phyloP scores from a whole-genome alignment of 2,329 filamentous ascomycete genomes.

The Epichloe coenophiala region DNA sequence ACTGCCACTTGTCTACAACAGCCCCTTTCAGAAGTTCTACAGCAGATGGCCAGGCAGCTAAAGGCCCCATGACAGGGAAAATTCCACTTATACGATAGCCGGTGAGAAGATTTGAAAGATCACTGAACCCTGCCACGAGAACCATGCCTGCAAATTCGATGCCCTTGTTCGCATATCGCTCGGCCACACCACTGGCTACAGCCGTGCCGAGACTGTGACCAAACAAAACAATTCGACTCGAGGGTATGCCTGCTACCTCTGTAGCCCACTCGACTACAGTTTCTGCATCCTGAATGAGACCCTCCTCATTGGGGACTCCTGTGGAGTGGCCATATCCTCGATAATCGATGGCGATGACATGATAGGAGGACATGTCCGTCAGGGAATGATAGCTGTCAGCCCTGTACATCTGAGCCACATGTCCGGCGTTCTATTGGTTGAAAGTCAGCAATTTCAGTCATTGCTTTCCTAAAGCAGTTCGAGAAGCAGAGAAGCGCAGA shows the following conservation, averaged over 20 bases:
- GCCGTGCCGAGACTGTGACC: conserved; percentile 86
- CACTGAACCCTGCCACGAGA: conserved; percentile 68
- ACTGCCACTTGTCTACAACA: conserved; percentile 74
- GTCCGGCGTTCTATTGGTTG: conserved; percentile 59
- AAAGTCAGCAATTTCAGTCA: conserved; percentile 17
- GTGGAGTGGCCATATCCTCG: conserved; percentile 75
- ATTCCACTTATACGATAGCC: conserved; percentile 69
- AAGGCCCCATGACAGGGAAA: conserved; percentile 65
- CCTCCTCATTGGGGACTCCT: conserved; percentile 66
- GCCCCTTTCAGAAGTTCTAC: conserved; percentile 45
- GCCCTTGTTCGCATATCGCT: conserved; percentile 48
- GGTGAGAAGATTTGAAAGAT: conserved; percentile 57
- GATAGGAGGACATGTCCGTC: conserved; percentile 58
- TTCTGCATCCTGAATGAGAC: conserved; percentile 67
- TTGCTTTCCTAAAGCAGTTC: neutral
- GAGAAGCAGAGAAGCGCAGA: no score
- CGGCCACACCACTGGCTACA: conserved; percentile 60
- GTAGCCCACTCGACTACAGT: conserved; percentile 62
- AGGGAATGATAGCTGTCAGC: conserved; percentile 67
- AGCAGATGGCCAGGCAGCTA: conserved; percentile 52
- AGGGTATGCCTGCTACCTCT: conserved; percentile 46
- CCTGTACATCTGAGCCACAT: conserved; percentile 65
- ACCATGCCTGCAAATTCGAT: conserved; percentile 68
- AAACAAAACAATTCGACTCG: conserved; percentile 62
- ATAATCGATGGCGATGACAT: conserved; percentile 83